A percentile compares a stretch with the other conserved stretches of the same genome.
Conservation (phyloP, 1,139 yeast genomes). For the Oligophagozyma castellii region DNA sequence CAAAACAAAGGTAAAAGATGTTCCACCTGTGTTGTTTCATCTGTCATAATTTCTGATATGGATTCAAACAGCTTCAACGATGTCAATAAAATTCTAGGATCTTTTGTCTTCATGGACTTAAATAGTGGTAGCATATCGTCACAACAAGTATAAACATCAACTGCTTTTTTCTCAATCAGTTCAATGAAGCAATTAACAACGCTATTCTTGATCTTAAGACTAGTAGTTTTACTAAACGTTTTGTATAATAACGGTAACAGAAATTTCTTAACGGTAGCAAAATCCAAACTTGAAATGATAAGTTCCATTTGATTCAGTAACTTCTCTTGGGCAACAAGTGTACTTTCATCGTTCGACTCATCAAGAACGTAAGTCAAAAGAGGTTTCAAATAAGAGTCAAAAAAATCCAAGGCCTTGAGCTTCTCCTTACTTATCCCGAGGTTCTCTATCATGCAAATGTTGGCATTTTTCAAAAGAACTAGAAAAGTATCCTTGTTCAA, state of each 20-base stretch:
- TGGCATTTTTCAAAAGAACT: slow-evolving; percentile 35
- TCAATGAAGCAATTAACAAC: slow-evolving; percentile 52
- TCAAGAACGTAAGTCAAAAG: slow-evolving; percentile 15
- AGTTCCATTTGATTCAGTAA: slow-evolving; percentile 35
- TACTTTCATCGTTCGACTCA: slow-evolving; percentile 11
- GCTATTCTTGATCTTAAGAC: slow-evolving; percentile 60
- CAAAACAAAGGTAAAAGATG: slow-evolving; percentile 38
- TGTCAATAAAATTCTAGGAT: slow-evolving; percentile 47
- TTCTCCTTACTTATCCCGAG: slow-evolving; percentile 39
- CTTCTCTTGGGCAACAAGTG: slow-evolving; percentile 39
- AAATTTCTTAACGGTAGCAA: slow-evolving; percentile 58
- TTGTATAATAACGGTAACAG: slow-evolving; percentile 60
- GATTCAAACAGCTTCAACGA: slow-evolving; percentile 40
- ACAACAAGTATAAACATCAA: slow-evolving; percentile 58
- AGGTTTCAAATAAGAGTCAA: slow-evolving; percentile 29
- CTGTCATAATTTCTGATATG: slow-evolving; percentile 29
- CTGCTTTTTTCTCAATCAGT: slow-evolving; percentile 42
- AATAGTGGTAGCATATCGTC: slow-evolving; percentile 73
- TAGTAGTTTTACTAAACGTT: slow-evolving; percentile 71
- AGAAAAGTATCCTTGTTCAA: slow-evolving; percentile 20
- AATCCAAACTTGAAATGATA: slow-evolving; percentile 42
- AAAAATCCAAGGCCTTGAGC: slow-evolving; percentile 30
- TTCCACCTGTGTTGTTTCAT: slow-evolving; percentile 28
- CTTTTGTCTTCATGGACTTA: slow-evolving; percentile 63
- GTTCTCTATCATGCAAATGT: slow-evolving; percentile 42